Base-by-base conservation (phyloP, 2,329 filamentous ascomycete genomes). In the Aspergillus felis region DNA sequence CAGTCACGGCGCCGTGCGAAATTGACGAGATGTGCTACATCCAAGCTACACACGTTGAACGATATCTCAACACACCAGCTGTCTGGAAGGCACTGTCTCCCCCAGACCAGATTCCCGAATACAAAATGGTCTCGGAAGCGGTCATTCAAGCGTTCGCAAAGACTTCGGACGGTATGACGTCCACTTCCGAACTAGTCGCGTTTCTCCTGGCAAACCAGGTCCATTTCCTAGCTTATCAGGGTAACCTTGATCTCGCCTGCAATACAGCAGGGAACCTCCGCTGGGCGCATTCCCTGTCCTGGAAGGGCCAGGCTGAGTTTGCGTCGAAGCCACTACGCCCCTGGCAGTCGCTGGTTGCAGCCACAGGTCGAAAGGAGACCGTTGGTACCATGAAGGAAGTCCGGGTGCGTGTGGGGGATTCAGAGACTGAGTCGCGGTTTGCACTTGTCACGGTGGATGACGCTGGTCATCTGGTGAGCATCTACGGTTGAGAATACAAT, bases 231-330 rank as follows among this genome's bases (percentile, higher is more conserved):
- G 60, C 61, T 1, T 69, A 67, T 32, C 66, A 68, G 28, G 66
- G 66, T 0, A 68, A 68, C 12, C 55, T 68, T 0, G 66, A 68
- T 25, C 48, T 68, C 9, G 66, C 66, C 3, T 69, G 67, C 27
- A 69, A 69, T 22, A 68, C 66, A 1, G 67, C 67, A 4, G 67
- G 66, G 9, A 65, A 58, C 28, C 54, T 67, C 2, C 60, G 62
- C 1, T 68, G 65, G 66, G 58, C 66, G 1, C 50, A 64, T 50
- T 62, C 65, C 14, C 57, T 68, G 17, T 17, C 48, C 1, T 67
- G 66, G 66, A 66, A 66, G 38, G 65, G 66, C 1, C 66, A 68
- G 50, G 47, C 54, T 3, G 65, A 64, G 44, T 68, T 68, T 27
- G 20, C 55, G 2, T 61, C 66, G 0, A 60, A 61, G 51, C 12